Base-by-base conservation (phyloP, 805 yeast species). In the Hanseniaspora lindneri region DNA sequence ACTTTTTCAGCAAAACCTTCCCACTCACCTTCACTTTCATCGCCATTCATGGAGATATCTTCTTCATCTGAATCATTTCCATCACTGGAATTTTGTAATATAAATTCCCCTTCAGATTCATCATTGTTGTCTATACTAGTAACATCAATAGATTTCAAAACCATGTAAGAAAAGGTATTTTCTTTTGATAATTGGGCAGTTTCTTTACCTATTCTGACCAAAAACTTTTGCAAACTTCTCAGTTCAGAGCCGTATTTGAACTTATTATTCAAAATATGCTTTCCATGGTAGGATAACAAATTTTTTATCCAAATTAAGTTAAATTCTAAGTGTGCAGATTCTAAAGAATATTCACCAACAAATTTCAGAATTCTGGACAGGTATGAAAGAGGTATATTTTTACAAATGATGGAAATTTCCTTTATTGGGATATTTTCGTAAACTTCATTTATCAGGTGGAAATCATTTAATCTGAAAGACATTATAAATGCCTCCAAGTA, bases 401-500 rank as follows among this genome's bases (percentile, higher is more conserved):
- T 62, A 7, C 80, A 68, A 8, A 88, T 74, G 44, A 92, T 63
- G 29, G 72, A 68, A 33, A 89, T 75, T 58, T 87, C 94, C 3
- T 68, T 66, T n/a, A 74, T 59, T 1, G 92, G 89, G 9, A 88
- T 71, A 4, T 73, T 57, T 60, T 86, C 95, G 60, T 79, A 84
- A 0, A 84, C 83, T 52, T 71, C 71, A 52, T 80, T 80, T 23
- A 88, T 76, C 47, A 92, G 66, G 56, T 79, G 75, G 10, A 65
- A 66, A 60, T 92, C 98, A 60, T 92, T 92, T 52, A 92, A 72
- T 63, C 98, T 73, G 73, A 92, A 87, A 0, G 96, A 77, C 96
- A 92, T 87, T 13, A 88, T 83, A 51, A 89, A 65, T 0, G 96
- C 89, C 35, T 76, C 75, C 56, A 88, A 67, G 61, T 77, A 85